A percentile compares a stretch with the other conserved stretches of the same genome.
phyloP scores from a whole-genome alignment of 345 rosid species.

The Lepidium sativum region DNA sequence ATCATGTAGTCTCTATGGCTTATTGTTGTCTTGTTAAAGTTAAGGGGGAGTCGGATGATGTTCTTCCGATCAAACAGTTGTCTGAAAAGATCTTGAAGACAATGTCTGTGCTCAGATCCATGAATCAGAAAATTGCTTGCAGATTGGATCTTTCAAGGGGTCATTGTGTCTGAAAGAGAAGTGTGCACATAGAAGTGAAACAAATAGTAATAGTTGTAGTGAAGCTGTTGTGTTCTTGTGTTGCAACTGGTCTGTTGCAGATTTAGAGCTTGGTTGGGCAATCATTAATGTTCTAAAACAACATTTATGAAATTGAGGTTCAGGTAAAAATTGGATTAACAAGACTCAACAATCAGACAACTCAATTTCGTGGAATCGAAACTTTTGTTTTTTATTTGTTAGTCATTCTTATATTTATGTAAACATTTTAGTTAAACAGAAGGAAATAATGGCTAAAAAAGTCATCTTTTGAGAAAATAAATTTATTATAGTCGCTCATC shows the following conservation, averaged over 20 bases:
- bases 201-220: background rate
- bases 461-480: too few species aligned
- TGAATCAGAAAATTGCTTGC: conserved; percentile 39
- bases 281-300: conserved; percentile 32
- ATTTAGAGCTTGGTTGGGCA: conserved; percentile 67
- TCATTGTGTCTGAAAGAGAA: conserved; percentile 41
- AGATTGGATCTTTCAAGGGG: conserved; percentile 44
- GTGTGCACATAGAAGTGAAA: conserved; percentile 46
- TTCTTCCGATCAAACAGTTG: conserved; percentile 31
- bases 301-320: background rate
- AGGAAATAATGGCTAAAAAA: too few species aligned
- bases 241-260: conserved; percentile 64
- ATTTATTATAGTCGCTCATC: too few species aligned
- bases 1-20: conserved; percentile 41
- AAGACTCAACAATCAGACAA: too few species aligned
- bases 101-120: conserved; percentile 34
- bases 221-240: conserved; percentile 42
- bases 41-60: conserved; percentile 20
- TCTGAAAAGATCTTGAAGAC: conserved; percentile 28
- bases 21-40: conserved; percentile 45
- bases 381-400: too few species aligned
- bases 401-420: too few species aligned
- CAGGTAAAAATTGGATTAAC: background rate
- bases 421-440: too few species aligned
- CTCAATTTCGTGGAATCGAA: too few species aligned